Percentiles rank a stretch among this genome's conserved stretches.
phyloP scores from a whole-genome alignment of 1,284 basidiomycete genomes.

The Heterobasidion parviporum region DNA sequence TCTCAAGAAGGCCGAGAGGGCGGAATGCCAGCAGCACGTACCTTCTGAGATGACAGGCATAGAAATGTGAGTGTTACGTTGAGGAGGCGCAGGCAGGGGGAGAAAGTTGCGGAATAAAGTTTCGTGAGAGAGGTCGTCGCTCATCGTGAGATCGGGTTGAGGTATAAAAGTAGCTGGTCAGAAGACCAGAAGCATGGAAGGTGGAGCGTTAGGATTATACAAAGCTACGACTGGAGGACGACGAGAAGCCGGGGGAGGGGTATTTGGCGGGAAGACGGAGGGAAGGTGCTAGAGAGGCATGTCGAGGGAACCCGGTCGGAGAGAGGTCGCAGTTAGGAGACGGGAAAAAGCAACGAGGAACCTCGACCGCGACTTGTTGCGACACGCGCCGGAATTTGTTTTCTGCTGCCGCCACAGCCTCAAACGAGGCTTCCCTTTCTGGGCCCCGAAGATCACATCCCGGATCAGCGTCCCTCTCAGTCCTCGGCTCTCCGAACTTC shows the following conservation, averaged over 20 bases:
- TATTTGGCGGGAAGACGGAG: background rate
- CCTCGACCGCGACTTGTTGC: too few species aligned
- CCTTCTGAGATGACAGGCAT: slow-evolving; percentile 5
- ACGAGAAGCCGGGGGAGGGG: background rate
- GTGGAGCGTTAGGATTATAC: background rate
- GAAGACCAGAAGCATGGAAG: background rate
- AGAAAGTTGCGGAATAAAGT: background rate
- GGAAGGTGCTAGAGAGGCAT: background rate
- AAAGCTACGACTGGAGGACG: background rate
- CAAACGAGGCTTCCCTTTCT: too few species aligned
- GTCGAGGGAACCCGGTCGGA: background rate
- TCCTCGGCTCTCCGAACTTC: too few species aligned
- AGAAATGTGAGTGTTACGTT: background rate
- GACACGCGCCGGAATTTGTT: too few species aligned
- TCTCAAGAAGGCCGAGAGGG: too few species aligned
- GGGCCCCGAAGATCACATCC: too few species aligned
- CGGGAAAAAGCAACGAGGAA: background rate
- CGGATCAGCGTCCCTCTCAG: too few species aligned
- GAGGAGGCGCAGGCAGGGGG: background rate
- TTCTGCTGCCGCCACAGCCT: too few species aligned
- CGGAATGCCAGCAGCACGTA: background rate
- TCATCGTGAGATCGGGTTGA: slow-evolving; percentile 5
- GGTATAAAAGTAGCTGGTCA: slow-evolving; percentile 4
- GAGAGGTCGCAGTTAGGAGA: background rate
- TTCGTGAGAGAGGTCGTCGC: slow-evolving; percentile 9